Conservation (phyloP, 768 basidiomycete species). For the Suillus spraguei region DNA sequence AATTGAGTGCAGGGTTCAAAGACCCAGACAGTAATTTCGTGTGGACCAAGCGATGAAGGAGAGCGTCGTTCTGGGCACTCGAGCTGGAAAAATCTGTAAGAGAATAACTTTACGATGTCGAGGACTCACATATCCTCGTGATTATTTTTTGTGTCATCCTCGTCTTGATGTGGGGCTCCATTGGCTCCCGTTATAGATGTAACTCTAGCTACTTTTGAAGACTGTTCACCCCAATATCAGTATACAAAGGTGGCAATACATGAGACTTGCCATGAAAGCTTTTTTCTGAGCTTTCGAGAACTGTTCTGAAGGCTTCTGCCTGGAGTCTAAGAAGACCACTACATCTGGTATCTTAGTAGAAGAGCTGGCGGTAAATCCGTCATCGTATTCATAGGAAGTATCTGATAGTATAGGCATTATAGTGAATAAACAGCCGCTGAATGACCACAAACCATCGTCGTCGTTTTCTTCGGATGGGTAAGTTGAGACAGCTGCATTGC, state of each 20-base stretch:
- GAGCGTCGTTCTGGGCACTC: constrained; percentile 75
- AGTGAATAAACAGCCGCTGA: neutral
- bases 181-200: constrained; percentile 34
- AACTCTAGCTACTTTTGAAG: constrained; percentile 74
- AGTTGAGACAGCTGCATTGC: constrained; percentile 4
- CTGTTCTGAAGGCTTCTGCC: constrained; percentile 23
- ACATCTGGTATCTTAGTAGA: constrained; percentile 43
- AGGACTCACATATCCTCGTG: constrained; percentile 6
- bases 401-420: neutral
- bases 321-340: constrained; percentile 56
- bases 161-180: constrained; percentile 13
- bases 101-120: neutral
- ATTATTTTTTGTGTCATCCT: constrained; percentile 5
- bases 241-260: neutral
- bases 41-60: constrained; percentile 79
- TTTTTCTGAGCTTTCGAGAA: constrained; percentile 51
- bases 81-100: constrained; percentile 46
- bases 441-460: constrained; percentile 22
- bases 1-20: constrained; percentile 57
- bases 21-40: constrained; percentile 80
- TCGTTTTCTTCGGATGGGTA: constrained; percentile 20
- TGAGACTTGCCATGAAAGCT: constrained; percentile 72
- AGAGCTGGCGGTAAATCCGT: constrained; percentile 42
- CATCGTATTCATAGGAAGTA: constrained; percentile 44
- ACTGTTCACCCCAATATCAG: constrained; percentile 43